Percentiles rank a stretch among this genome's conserved stretches.
Evolutionary conservation across 495 filamentous ascomycete species (phyloP).

Genomic region (Talaromyces borbonicus): DNA sequence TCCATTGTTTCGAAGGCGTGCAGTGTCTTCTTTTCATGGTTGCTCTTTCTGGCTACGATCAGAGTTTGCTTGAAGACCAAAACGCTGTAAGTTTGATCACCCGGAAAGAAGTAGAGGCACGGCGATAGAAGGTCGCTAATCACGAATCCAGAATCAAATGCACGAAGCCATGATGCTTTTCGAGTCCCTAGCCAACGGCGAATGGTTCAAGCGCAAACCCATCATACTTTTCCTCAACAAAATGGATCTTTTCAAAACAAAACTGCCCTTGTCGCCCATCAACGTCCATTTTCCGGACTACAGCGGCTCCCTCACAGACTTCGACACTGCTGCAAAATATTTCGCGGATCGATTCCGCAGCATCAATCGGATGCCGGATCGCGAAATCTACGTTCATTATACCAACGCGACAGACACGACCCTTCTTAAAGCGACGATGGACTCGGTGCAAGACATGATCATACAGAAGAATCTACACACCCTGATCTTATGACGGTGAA

Average conservation of each 20-base stretch:
- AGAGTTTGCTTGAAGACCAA: slow-evolving; percentile 94
- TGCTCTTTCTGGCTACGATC: slow-evolving; percentile 93
- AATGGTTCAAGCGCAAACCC: slow-evolving; percentile 93
- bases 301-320: slow-evolving; percentile 45
- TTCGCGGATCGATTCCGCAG: slow-evolving; percentile 85
- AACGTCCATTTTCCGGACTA: slow-evolving; percentile 92
- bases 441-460: slow-evolving; percentile 97
- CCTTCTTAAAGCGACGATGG: slow-evolving; percentile 93
- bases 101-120: too few relatives aligned
- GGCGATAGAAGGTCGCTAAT: neutral
- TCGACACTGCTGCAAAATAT: slow-evolving; percentile 61
- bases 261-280: slow-evolving; percentile 71
- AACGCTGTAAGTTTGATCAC: slow-evolving; percentile 62
- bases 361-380: slow-evolving; percentile 72
- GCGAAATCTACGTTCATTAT: slow-evolving; percentile 88
- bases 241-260: slow-evolving; percentile 93
- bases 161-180: slow-evolving; percentile 97
- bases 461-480: slow-evolving; percentile 95
- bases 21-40: slow-evolving; percentile 90
- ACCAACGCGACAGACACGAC: slow-evolving; percentile 96
- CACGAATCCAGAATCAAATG: slow-evolving; percentile 91
- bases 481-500: slow-evolving; percentile 67
- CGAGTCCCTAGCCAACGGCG: slow-evolving; percentile 92
- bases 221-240: slow-evolving; percentile 99
- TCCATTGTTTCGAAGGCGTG: slow-evolving; percentile 98